These are phyloP conservation scores for Cenchrus americanus DNA, from an alignment of 176 grass and related monocot species.

Conservation along the genomic window DNA sequence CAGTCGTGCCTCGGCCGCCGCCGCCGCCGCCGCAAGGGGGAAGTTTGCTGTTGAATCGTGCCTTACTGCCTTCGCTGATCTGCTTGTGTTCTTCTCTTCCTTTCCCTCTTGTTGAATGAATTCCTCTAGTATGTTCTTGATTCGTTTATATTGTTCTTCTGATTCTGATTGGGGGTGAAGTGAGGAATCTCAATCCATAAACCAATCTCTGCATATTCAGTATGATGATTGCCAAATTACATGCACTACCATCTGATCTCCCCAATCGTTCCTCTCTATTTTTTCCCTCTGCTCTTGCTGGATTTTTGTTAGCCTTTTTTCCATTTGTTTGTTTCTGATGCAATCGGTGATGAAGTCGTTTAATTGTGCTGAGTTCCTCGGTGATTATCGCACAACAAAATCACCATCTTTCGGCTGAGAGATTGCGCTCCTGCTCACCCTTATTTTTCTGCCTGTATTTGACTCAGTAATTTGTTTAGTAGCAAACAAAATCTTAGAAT, in stretches of 20 bases:
- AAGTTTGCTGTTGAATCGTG: background rate
- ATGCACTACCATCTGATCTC: conserved; percentile 69
- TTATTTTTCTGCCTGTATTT: background rate
- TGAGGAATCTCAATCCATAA: conserved; percentile 53
- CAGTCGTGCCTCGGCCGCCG: background rate
- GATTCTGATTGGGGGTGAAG: conserved; percentile 27
- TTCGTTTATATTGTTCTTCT: background rate
- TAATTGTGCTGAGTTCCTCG: conserved; percentile 45
- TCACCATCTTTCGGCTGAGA: conserved; percentile 67
- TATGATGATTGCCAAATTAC: conserved; percentile 55
- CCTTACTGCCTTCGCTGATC: background rate
- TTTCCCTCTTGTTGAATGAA: background rate
- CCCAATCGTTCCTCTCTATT: background rate
- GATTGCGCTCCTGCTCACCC: background rate
- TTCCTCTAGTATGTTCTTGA: background rate
- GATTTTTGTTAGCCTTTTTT: background rate
- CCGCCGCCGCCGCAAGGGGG: background rate
- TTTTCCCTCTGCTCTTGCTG: background rate
- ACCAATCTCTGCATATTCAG: conserved; percentile 51
- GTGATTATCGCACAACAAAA: conserved; percentile 50
- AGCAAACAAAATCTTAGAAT: background rate
- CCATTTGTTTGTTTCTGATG: background rate
- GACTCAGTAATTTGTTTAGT: background rate
- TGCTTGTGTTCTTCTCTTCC: background rate
- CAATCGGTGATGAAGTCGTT: conserved; percentile 49